Percentiles rank a stretch among this genome's conserved stretches.
Evolutionary conservation across 345 rosid species (phyloP).

Genomic region (Salix purpurea): DNA sequence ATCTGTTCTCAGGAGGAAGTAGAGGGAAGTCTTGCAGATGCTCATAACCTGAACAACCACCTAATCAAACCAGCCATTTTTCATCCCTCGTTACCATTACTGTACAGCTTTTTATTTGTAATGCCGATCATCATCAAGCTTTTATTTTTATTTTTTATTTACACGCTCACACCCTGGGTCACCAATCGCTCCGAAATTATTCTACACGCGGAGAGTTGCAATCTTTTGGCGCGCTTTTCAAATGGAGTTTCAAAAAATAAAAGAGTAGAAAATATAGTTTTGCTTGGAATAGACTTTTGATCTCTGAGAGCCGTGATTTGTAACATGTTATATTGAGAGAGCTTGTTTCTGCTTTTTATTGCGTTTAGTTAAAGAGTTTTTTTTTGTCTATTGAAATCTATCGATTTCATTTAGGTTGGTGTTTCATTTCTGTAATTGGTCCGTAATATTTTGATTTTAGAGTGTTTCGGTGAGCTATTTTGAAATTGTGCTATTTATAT

Average conservation of each 20-base stretch:
- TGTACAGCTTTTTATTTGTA: conserved; percentile 29
- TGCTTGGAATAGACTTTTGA: not conserved
- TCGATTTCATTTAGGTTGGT: no score
- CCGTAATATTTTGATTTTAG: no score
- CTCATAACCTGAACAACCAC: conserved; percentile 10
- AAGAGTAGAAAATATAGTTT: not conserved
- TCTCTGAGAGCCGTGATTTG: no score
- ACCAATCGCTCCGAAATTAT: not conserved
- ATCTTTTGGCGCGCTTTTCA: not conserved
- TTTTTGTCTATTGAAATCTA: not conserved
- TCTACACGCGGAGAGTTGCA: not conserved
- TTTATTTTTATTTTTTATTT: no score
- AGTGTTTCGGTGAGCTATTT: no score
- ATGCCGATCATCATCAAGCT: not conserved
- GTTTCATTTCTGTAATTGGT: no score
- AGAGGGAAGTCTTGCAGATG: not conserved
- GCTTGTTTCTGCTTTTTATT: no score
- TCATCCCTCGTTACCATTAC: not conserved
- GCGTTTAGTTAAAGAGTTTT: not conserved
- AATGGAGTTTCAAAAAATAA: not conserved
- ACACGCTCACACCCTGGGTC: not conserved
- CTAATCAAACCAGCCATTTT: conserved; percentile 1
- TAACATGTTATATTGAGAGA: no score
- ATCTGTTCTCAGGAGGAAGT: conserved; percentile 68
- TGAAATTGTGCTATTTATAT: no score